These are phyloP conservation scores for Cutaneotrichosporon cavernicola DNA, from an alignment of 1,284 basidiomycete genomes.

Conservation along the genomic window DNA sequence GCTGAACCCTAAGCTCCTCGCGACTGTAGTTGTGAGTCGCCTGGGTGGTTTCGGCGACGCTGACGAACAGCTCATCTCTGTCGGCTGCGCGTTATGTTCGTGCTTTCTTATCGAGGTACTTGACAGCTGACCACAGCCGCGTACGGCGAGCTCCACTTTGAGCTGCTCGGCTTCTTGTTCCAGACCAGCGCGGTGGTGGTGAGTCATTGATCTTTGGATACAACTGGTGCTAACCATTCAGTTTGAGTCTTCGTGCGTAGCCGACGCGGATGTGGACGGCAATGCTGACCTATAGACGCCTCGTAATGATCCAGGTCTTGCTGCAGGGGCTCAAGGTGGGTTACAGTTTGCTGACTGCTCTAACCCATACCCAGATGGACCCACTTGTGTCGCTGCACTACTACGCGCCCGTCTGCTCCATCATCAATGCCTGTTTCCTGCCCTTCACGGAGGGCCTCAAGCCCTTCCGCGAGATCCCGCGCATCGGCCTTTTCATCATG, in stretches of 20 bases:
- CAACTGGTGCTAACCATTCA: constrained; percentile 17
- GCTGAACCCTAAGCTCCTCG: constrained; percentile 70
- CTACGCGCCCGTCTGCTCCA: constrained; percentile 84
- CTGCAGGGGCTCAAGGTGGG: constrained; percentile 49
- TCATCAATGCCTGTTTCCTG: constrained; percentile 78
- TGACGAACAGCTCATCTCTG: constrained; percentile 73
- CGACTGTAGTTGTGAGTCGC: constrained; percentile 68
- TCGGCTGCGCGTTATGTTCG: constrained; percentile 80
- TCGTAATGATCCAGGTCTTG: constrained; percentile 83
- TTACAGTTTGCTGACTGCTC: background rate
- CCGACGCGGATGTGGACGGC: background rate
- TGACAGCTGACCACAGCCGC: constrained; percentile 31
- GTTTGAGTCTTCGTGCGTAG: constrained; percentile 47
- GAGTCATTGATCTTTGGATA: constrained; percentile 21
- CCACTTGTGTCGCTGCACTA: constrained; percentile 94
- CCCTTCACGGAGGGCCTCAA: constrained; percentile 88
- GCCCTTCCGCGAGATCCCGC: constrained; percentile 71
- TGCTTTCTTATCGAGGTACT: constrained; percentile 30
- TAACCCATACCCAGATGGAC: constrained; percentile 67
- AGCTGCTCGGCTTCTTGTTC: constrained; percentile 78
- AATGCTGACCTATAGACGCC: constrained; percentile 53
- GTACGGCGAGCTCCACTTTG: constrained; percentile 82
- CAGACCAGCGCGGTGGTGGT: constrained; percentile 71
- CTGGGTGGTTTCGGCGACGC: constrained; percentile 48
- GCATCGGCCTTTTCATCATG: constrained; percentile 73